phyloP scores from a whole-genome alignment of 257 asterid species.

The Coffea canephora region DNA sequence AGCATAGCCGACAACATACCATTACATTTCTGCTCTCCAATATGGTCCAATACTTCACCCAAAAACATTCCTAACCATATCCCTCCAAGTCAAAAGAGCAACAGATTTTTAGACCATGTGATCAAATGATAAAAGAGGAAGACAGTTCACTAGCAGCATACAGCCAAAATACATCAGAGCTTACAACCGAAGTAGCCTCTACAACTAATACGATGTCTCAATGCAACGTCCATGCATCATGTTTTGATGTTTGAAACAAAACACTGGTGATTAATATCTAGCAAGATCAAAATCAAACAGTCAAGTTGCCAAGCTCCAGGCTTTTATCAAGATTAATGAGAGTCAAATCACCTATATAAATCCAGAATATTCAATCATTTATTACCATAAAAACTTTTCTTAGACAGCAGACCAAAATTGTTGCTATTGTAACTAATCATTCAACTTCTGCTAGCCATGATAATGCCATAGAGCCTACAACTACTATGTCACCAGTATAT shows the following conservation, averaged over 20 bases:
- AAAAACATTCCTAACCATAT: not conserved
- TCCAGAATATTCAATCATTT: not conserved
- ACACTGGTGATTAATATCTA: not conserved
- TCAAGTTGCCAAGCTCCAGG: not conserved
- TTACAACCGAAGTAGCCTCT: not conserved
- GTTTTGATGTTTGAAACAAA: too few species aligned
- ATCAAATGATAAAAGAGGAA: not conserved
- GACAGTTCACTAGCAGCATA: not conserved
- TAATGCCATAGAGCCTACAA: constrained; percentile 1
- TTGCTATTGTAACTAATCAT: not conserved
- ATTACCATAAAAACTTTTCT: not conserved
- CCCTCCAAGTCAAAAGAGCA: not conserved
- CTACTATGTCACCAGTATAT: not conserved
- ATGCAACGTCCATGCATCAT: not conserved
- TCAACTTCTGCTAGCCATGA: not conserved
- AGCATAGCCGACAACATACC: not conserved
- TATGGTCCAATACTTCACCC: not conserved
- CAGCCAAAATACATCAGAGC: not conserved
- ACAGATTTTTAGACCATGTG: not conserved
- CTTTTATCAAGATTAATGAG: not conserved
- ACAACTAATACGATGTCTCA: not conserved
- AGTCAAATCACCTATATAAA: constrained; percentile 1
- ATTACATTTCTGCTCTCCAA: not conserved
- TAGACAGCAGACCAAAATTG: not conserved
- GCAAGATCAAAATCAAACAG: not conserved